Evolutionary conservation across 352 stramenopile species (phyloP), one percentile per base, ranked within the genome.

Genomic region (Globisporangium rhizosaccharum): DNA sequence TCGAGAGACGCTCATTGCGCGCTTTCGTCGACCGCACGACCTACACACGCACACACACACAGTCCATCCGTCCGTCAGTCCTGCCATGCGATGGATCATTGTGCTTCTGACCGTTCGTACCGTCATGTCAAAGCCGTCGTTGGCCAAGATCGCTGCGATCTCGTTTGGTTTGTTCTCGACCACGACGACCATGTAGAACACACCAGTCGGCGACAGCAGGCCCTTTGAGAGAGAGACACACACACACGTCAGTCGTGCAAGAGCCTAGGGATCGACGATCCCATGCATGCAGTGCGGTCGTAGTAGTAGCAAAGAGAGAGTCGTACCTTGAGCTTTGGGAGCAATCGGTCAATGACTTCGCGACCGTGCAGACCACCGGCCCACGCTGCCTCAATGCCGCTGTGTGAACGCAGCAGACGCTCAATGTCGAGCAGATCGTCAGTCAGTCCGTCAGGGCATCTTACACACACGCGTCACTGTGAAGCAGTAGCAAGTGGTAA

Each of bases 111-210:
- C 30, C 3, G 30, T 4, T 36, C 64, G 30, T 60, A 94, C 85
- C 44, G 65, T 82, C 74, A 84, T 92, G 37, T 72, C 25, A 46
- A 95, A 90, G 17, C 85, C 83, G 42, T 91, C 68, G 10, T 62
- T 65, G 0, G 68, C 67, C 15, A 97, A 70, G 56, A 92, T 76
- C n/a, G 67, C 57, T 10, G 70, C 80, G 41, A 99, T 97, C 64
- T 99, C 80, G 48, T 94, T 85, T 3, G 96, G 97, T 62, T 96
- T 90, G 76, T 99, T 99, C 64, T 99, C 96, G 47, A 96, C 82
- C 1, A 99, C 95, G 6, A 96, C 89, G n/a, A 99, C 90, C 76
- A 99, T 88, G 72, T 99, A 99, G 54, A 97, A 97, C 6, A 98
- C 82, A 12, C 97, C 96, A 20, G 37, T 62, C 3, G 79, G 68